A percentile compares a stretch with the other conserved stretches of the same genome.
Conservation (phyloP, 1,284 basidiomycete species). For the Rhodotorula sp. region DNA sequence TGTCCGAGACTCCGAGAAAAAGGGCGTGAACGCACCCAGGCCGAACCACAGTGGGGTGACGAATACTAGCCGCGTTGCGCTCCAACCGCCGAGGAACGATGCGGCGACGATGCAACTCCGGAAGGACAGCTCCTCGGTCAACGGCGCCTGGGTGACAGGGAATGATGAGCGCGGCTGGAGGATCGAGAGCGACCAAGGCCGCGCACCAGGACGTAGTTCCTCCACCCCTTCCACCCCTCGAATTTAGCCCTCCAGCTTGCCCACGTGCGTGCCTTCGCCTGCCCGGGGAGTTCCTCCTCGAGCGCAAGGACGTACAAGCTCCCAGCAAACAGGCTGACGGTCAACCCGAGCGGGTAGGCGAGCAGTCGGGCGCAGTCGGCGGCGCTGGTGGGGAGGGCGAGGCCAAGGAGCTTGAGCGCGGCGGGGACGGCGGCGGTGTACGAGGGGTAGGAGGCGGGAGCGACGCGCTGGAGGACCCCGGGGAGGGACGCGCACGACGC, state of each 20-base stretch:
- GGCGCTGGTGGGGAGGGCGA: conserved; percentile 31
- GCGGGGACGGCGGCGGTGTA: conserved; percentile 32
- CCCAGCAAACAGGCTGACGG: conserved; percentile 77
- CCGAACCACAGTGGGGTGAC: conserved; percentile 85
- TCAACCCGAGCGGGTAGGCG: conserved; percentile 54
- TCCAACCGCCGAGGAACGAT: conserved; percentile 68
- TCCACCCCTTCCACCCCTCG: conserved; percentile 62
- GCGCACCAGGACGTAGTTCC: conserved; percentile 79
- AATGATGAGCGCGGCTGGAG: neutral
- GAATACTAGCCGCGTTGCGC: conserved; percentile 66
- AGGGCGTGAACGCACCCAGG: conserved; percentile 73
- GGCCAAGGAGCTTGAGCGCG: conserved; percentile 47
- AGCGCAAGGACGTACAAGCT: conserved; percentile 72
- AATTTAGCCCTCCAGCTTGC: conserved; percentile 47
- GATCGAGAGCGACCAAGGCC: conserved; percentile 43
- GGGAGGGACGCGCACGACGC: conserved; percentile 55
- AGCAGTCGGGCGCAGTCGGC: conserved; percentile 20
- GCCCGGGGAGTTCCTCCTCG: conserved; percentile 63
- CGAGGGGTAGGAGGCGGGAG: neutral
- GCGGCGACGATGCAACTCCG: conserved; percentile 77
- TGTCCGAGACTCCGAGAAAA: conserved; percentile 64
- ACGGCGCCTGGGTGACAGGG: conserved; percentile 66
- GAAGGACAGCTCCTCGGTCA: conserved; percentile 93
- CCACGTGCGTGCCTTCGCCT: conserved; percentile 55
- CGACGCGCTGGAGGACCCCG: conserved; percentile 11